Conservation (phyloP, 805 yeast genomes). For the Candida suzukii region DNA sequence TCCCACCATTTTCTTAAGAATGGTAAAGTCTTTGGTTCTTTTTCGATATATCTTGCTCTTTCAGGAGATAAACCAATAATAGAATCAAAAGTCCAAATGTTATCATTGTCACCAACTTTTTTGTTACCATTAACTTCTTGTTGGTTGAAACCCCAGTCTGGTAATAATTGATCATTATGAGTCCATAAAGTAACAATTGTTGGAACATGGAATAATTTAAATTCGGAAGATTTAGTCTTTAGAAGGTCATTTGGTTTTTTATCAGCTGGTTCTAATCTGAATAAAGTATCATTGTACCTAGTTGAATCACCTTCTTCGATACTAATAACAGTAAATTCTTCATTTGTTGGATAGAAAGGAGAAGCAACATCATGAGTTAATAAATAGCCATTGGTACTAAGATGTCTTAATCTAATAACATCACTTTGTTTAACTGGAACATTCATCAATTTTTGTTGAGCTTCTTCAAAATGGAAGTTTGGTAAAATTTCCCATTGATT, state of each 20-base stretch:
- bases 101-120: conserved; percentile 57
- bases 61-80: conserved; percentile 59
- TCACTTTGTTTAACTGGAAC: conserved; percentile 65
- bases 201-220: conserved; percentile 74
- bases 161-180: conserved; percentile 72
- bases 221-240: conserved; percentile 61
- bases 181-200: conserved; percentile 95
- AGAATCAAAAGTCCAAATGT: conserved; percentile 69
- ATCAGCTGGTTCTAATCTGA: conserved; percentile 59
- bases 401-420: conserved; percentile 71
- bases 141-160: conserved; percentile 92
- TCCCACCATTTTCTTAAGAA: conserved; percentile 88
- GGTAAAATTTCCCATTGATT: conserved; percentile 88
- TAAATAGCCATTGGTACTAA: conserved; percentile 69
- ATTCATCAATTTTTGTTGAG: conserved; percentile 23
- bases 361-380: conserved; percentile 96
- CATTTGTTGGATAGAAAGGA: conserved; percentile 85
- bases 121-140: conserved; percentile 96
- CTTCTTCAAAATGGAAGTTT: conserved; percentile 34
- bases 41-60: conserved; percentile 61
- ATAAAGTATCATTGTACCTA: conserved; percentile 67
- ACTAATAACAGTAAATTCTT: conserved; percentile 76
- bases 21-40: conserved; percentile 52
- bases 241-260: conserved; percentile 44
- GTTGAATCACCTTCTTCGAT: conserved; percentile 50